Evolutionary conservation across 306 rosid species (phyloP).

Genomic region (Fragaria iinumae): DNA sequence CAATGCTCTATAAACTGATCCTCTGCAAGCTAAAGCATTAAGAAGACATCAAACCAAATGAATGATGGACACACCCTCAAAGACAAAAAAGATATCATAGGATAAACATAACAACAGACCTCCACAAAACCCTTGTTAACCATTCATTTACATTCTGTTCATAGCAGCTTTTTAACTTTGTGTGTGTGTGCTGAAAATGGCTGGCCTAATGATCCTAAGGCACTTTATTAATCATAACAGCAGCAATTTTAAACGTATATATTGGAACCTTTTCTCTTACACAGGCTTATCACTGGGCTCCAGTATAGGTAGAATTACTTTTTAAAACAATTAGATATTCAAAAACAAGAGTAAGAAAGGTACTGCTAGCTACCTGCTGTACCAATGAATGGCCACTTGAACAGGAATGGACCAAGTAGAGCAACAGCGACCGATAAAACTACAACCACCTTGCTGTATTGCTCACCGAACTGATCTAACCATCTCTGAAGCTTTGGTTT

Average conservation of each 20-base stretch:
- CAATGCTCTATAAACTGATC: conserved; percentile 91
- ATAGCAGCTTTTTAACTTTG: not conserved
- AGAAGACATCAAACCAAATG: conserved; percentile 34
- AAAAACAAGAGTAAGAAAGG: not conserved
- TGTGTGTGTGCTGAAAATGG: not conserved
- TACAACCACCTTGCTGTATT: conserved; percentile 88
- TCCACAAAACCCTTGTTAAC: not conserved
- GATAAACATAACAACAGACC: not conserved
- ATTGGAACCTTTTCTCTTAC: not conserved
- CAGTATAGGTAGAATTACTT: not conserved
- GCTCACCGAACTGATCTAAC: conserved; percentile 97
- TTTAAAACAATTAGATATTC: not conserved
- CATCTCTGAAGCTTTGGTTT: conserved; percentile 96
- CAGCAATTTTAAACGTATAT: not conserved
- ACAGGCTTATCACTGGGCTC: not conserved
- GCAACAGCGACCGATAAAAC: conserved; percentile 82
- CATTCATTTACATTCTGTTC: not conserved
- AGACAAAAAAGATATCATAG: not conserved
- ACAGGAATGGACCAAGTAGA: conserved; percentile 78
- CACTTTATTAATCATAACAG: not conserved
- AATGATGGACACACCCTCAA: conserved; percentile 15
- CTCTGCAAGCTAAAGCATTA: conserved; percentile 78
- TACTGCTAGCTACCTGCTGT: conserved; percentile 58
- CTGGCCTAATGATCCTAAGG: not conserved
- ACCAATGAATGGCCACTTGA: conserved; percentile 92